Base-by-base conservation (phyloP, 345 rosid genomes). In the Xanthoceras sorbifolium region DNA sequence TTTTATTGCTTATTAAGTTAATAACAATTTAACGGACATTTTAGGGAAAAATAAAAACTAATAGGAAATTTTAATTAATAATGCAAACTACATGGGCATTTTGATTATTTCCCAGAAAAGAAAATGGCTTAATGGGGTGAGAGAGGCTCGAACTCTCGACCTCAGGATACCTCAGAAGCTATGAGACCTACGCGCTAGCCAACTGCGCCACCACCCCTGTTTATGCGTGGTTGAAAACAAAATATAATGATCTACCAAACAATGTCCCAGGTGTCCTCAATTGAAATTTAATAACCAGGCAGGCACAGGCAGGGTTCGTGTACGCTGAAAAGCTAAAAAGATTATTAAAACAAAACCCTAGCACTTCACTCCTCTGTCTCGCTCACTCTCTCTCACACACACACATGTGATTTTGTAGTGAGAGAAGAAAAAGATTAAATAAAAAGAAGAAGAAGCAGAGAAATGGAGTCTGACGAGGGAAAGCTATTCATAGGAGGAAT, bases 101-200 rank as follows among this genome's bases (percentile, higher is more conserved):
- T n/a, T n/a, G n/a, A n/a, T n/a, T n/a, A n/a, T n/a, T n/a, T n/a
- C n/a, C n/a, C n/a, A n/a, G n/a, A n/a, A n/a, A n/a, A n/a, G n/a
- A n/a, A n/a, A n/a, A n/a, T n/a, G n/a, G n/a, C n/a, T 14, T 0
- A 7, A 28, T 92, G 94, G 93, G 95, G 88, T 86, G 95, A 93
- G 97, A 91, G 91, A 89, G 95, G 93, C 87, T 89, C 91, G 88
- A 89, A 89, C 97, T 89, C 94, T 89, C 97, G 89, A 94, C 94
- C 94, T 89, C 97, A 87, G 92, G 95, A 90, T 88, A 5, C 77
- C 97, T 89, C 94, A 36, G 68, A 54, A 86, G 97, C 94, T 88
- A 91, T 94, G 97, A 93, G 94, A 94, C 90, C 91, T 87, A 85
- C 94, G 93, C 91, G 94, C 97, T 91, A 94, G 89, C 94, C 97